Base-by-base conservation (phyloP, 371 early-diverging fungal species). In the Mucor lusitanicus region DNA sequence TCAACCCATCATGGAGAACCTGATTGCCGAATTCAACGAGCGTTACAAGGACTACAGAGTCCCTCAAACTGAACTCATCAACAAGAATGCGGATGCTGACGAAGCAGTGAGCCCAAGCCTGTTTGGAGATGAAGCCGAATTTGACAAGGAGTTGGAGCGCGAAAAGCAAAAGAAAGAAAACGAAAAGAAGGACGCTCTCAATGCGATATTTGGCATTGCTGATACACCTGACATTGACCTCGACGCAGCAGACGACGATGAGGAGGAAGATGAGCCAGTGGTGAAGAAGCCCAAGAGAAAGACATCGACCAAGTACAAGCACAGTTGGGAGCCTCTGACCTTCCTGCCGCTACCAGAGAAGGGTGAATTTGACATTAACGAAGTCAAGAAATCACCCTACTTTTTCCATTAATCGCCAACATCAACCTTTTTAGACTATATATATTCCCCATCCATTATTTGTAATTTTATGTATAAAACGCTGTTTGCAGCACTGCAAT, bases 311-410 rank as follows among this genome's bases (percentile, higher is more conserved):
- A 80, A 77, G 67, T 72, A 79, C 57, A 73, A 79, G 32, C 75
- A 86, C 35, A 73, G 79, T 12, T 94, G 94, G 93, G 87, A 86
- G 6, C 84, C 87, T 30, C 74, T 97, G 54, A 84, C 80, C 35
- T 89, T 97, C 66, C 83, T 88, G 4, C 88, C 89, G 17, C 70
- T 97, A 60, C 98, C 98, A 8, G 71, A 74, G 12, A 84, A 88
- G 50, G 98, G 98, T 60, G 87, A 91, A 27, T 94, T 98, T 80
- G 90, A 96, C 72, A 85, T 98, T 59, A 74, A 83, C 40, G 73
- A 86, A 67, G 97, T 98, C 5, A 84, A 82, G 62, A 84, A 92
- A 44, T 92, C 94, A 58, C 85, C 81, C 27, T 98, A 98, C 82
- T 98, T 98, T 67, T 98, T 98, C 88, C 90, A 91, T 59, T 94